Conservation (phyloP, 768 basidiomycete genomes). For the Hericium erinaceus region DNA sequence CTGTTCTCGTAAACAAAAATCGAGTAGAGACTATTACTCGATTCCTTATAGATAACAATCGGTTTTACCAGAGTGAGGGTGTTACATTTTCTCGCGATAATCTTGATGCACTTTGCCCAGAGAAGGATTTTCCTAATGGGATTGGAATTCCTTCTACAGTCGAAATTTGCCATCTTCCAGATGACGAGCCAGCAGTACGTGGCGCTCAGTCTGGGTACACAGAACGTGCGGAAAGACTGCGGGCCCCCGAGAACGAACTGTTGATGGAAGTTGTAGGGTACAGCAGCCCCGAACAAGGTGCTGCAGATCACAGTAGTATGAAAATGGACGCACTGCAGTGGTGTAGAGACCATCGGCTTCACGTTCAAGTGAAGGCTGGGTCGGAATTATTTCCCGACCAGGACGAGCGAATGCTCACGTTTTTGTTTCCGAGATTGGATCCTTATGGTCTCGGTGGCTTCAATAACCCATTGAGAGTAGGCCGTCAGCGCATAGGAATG, state of each 20-base stretch:
- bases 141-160: not conserved
- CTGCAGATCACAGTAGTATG: not conserved
- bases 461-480: slow-evolving; percentile 20
- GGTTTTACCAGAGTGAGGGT: not conserved
- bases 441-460: slow-evolving; percentile 36
- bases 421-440: slow-evolving; percentile 33
- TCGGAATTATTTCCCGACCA: too few species aligned
- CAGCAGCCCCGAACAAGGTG: not conserved
- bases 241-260: not conserved
- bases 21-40: not conserved
- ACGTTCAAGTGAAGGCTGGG: not conserved
- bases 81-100: not conserved
- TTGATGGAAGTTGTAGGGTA: not conserved
- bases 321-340: not conserved
- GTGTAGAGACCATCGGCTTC: not conserved
- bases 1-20: not conserved
- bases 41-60: not conserved
- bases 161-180: not conserved
- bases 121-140: not conserved
- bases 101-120: not conserved
- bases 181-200: not conserved
- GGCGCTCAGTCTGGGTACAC: not conserved
- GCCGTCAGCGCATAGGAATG: slow-evolving; percentile 16
- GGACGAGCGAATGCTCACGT: slow-evolving; percentile 30
- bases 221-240: not conserved